Conservation (phyloP, 2,329 filamentous ascomycete genomes). For the Emydomyces testavorans region DNA sequence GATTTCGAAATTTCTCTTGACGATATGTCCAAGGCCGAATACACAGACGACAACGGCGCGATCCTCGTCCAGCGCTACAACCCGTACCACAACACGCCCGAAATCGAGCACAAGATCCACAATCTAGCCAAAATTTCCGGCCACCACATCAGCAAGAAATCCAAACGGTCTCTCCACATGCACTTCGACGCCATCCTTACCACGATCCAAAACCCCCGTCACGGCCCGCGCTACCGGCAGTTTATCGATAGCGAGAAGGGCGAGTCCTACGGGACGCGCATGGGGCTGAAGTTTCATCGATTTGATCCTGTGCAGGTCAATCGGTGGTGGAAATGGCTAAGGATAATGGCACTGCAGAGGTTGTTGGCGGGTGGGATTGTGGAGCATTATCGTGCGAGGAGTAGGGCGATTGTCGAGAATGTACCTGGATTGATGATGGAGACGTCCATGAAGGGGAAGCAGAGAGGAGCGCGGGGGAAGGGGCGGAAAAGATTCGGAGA, state of each 20-base stretch:
- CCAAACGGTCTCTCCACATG: constrained; percentile 54
- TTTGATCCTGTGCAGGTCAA: constrained; percentile 54
- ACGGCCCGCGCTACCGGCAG: constrained; percentile 55
- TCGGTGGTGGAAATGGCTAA: constrained; percentile 61
- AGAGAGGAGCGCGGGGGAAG: background rate
- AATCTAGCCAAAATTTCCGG: constrained; percentile 50
- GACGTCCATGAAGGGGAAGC: background rate
- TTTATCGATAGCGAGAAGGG: constrained; percentile 51
- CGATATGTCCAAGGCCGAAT: constrained; percentile 23
- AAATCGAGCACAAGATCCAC: constrained; percentile 49
- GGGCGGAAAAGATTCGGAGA: background rate
- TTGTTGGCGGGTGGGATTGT: constrained; percentile 52
- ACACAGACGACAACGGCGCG: constrained; percentile 31
- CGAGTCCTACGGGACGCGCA: constrained; percentile 49
- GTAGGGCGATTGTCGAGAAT: constrained; percentile 49
- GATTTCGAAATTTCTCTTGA: constrained; percentile 37
- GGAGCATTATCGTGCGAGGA: constrained; percentile 49
- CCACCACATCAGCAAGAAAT: constrained; percentile 53
- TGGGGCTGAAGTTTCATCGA: constrained; percentile 49
- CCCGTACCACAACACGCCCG: constrained; percentile 52
- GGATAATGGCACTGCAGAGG: constrained; percentile 50
- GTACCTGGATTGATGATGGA: constrained; percentile 33
- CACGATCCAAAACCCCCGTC: constrained; percentile 54
- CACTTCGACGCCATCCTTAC: constrained; percentile 56
- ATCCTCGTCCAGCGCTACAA: constrained; percentile 53